Percentiles rank a stretch among this genome's conserved stretches.
Evolutionary conservation across 352 stramenopile species (phyloP).

Genomic region (Globisporangium megalacanthum): DNA sequence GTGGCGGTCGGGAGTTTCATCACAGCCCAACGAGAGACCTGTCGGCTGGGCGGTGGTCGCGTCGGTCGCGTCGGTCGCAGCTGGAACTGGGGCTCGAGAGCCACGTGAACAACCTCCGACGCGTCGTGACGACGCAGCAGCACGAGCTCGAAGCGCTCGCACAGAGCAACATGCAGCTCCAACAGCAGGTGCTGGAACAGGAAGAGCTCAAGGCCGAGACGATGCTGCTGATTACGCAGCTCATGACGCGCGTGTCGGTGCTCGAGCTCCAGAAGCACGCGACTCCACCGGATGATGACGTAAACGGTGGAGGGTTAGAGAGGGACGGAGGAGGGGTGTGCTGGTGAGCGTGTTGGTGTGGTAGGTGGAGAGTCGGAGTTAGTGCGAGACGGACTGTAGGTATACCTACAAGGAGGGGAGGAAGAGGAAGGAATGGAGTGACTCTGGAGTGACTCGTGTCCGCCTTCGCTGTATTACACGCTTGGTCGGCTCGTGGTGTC

Average conservation of each 20-base stretch:
- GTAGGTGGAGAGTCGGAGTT: background rate
- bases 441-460: too few species aligned
- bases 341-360: background rate
- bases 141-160: constrained; percentile 70
- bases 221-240: constrained; percentile 77
- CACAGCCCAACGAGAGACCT: too few species aligned
- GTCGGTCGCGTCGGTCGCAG: background rate
- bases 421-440: too few species aligned
- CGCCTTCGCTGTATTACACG: too few species aligned
- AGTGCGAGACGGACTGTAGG: too few species aligned
- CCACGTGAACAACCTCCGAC: constrained; percentile 48
- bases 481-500: too few species aligned
- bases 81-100: constrained; percentile 17
- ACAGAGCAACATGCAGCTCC: constrained; percentile 72
- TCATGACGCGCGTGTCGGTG: constrained; percentile 80
- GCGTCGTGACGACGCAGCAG: constrained; percentile 47
- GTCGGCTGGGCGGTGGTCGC: too few species aligned
- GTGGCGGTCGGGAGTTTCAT: too few species aligned
- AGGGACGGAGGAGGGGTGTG: constrained; percentile 23
- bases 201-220: constrained; percentile 81
- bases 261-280: constrained; percentile 55
- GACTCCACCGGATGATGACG: constrained; percentile 21
- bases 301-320: constrained; percentile 23
- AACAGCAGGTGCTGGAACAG: constrained; percentile 75
- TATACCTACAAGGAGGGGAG: too few species aligned